Conservation (phyloP, 1,139 yeast species). For the Debaryomyces coudertii region DNA sequence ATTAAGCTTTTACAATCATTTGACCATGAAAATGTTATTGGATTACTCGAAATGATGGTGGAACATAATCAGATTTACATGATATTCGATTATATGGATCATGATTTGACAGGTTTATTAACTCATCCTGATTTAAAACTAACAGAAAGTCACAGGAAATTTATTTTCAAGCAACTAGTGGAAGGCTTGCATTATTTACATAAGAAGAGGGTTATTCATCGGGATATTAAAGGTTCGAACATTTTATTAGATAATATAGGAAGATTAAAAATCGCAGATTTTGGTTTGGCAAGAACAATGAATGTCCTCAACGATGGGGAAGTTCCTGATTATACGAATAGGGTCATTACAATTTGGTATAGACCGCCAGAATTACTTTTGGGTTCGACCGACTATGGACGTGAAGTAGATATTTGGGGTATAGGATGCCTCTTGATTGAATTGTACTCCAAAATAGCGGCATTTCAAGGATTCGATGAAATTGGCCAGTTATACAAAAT, state of each 20-base stretch:
- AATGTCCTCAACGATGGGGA: slow-evolving; percentile 53
- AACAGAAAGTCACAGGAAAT: slow-evolving; percentile 71
- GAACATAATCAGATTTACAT: slow-evolving; percentile 78
- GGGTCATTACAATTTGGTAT: slow-evolving; percentile 96
- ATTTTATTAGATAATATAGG: slow-evolving; percentile 77
- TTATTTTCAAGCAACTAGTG: slow-evolving; percentile 72
- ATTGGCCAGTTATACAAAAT: slow-evolving; percentile 78
- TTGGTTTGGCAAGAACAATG: slow-evolving; percentile 89
- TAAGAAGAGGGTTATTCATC: slow-evolving; percentile 75
- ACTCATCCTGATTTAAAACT: slow-evolving; percentile 73
- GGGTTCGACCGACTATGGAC: slow-evolving; percentile 88
- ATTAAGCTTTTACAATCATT: slow-evolving; percentile 86
- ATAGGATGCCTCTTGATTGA: slow-evolving; percentile 90
- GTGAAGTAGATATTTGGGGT: slow-evolving; percentile 97
- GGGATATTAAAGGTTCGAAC: slow-evolving; percentile 95
- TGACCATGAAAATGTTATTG: slow-evolving; percentile 79
- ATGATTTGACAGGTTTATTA: slow-evolving; percentile 86
- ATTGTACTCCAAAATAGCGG: slow-evolving; percentile 71
- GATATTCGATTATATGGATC: slow-evolving; percentile 93
- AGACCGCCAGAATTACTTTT: slow-evolving; percentile 92
- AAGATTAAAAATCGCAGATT: slow-evolving; percentile 81
- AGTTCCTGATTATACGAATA: slow-evolving; percentile 80
- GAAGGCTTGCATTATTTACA: slow-evolving; percentile 85
- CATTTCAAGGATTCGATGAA: slow-evolving; percentile 89
- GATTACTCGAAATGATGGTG: slow-evolving; percentile 87